Base-by-base conservation (phyloP, 164 flowering plant species). In the Vitis vinifera region DNA sequence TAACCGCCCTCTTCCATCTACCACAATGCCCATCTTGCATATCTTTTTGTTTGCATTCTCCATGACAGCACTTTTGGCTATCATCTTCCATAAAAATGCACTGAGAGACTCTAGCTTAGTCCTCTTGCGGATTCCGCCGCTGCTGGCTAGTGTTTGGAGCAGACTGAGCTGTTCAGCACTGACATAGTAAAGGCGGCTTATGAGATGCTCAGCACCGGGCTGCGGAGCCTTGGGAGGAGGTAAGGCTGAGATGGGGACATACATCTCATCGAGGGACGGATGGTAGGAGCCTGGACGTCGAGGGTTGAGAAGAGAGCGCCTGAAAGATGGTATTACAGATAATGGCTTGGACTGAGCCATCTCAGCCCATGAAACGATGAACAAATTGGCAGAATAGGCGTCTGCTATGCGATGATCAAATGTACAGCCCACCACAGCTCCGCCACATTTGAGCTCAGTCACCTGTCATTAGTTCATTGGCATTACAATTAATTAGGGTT, bases 391-490 rank as follows among this genome's bases (percentile, higher is more conserved):
- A 0, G 86, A 80, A 73, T 80, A 70, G 11, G 80, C 83, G 27
- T 83, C 86, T 0, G 83, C 83, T 3, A 83, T 55, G 3, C 83
- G 76, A 47, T 83, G 86, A 61, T 83, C 80, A 50, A 78, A 71
- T 0, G 74, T 74, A 78, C 78, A 74, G 1, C 76, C 76, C 27
- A 83, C 76, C 12, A 83, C 29, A 80, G 69, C 72, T 74, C 77
- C 44, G 6, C 44, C 44, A 3, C 44, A 37, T 6, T 37, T 37
- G 44, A 37, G 44, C 44, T 37, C 44, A 0, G 44, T 37, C 44
- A 37, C 44, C 44, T 37, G 44, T 37, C 44, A 37, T 37, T 37
- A 3, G 44, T 4, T 31, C 44, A 31, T 31, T 31, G 0, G 44
- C 7, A 37, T 37, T 37, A 37, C 44, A 37, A 37, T 6, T 0